Percentiles rank a stretch among this genome's conserved stretches.
Evolutionary conservation across 345 rosid genomes (phyloP).

Genomic region (Gossypium longicalyx): DNA sequence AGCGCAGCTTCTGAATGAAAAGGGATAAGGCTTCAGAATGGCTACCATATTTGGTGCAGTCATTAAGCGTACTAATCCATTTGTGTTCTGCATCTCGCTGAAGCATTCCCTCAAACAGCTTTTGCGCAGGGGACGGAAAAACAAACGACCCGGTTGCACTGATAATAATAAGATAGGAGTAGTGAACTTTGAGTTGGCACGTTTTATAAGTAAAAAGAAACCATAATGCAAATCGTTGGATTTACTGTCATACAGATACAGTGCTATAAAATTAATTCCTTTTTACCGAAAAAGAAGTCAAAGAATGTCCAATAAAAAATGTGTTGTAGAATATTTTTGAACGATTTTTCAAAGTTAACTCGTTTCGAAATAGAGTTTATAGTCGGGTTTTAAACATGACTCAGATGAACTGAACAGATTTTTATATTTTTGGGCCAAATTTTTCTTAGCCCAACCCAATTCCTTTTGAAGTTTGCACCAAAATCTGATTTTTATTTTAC

Average conservation of each 20-base stretch:
- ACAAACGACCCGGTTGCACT: too few relatives aligned
- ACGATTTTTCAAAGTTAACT: too few relatives aligned
- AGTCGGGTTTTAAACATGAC: too few relatives aligned
- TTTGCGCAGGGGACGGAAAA: slow-evolving; percentile 7
- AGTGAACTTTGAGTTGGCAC: not conserved
- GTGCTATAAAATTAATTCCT: not conserved
- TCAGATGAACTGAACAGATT: too few relatives aligned
- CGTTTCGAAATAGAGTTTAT: too few relatives aligned
- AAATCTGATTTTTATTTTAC: too few relatives aligned
- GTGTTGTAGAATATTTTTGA: too few relatives aligned
- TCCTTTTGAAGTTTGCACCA: too few relatives aligned
- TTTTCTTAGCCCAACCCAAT: too few relatives aligned
- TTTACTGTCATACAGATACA: not conserved
- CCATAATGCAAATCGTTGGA: not conserved
- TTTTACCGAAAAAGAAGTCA: too few relatives aligned
- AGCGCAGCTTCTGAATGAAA: slow-evolving; percentile 34
- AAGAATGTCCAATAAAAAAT: too few relatives aligned
- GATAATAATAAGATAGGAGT: not conserved
- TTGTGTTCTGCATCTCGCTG: slow-evolving; percentile 21
- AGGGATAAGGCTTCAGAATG: slow-evolving; percentile 33
- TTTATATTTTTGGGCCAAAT: too few relatives aligned
- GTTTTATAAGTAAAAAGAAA: not conserved
- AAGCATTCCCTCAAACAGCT: slow-evolving; percentile 44
- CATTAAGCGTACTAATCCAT: slow-evolving; percentile 25
- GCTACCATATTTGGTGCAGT: slow-evolving; percentile 14